Conservation (phyloP, 768 basidiomycete genomes). For the Russula sp. region DNA sequence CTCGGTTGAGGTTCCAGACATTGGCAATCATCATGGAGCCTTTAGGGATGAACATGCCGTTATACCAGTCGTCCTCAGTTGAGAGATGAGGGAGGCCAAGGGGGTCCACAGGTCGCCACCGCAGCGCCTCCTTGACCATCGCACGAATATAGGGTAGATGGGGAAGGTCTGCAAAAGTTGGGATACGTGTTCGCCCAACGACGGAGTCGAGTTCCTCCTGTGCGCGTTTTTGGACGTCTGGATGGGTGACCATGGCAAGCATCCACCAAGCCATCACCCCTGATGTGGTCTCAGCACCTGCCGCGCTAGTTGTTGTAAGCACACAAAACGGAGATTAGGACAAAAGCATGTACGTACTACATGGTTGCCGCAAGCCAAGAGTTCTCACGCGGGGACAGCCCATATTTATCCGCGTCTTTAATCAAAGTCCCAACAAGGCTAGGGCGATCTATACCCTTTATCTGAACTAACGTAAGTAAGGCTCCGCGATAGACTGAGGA, state of each 20-base stretch:
- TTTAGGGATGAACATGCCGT: slow-evolving; percentile 29
- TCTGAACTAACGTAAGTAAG: slow-evolving; percentile 3
- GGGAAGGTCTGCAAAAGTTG: slow-evolving; percentile 20
- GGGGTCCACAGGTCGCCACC: slow-evolving; percentile 25
- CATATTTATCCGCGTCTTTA: slow-evolving; percentile 19
- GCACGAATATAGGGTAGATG: slow-evolving; percentile 25
- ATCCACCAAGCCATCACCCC: slow-evolving; percentile 26
- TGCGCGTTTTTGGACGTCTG: slow-evolving; percentile 20
- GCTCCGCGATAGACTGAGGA: not conserved
- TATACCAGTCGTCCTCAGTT: slow-evolving; percentile 27
- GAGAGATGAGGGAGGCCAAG: slow-evolving; percentile 27
- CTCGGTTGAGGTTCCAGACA: slow-evolving; percentile 27
- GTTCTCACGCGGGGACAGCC: slow-evolving; percentile 19
- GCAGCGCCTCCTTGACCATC: slow-evolving; percentile 27
- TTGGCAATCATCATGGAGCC: slow-evolving; percentile 25
- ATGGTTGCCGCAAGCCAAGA: slow-evolving; percentile 25
- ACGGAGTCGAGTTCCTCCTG: slow-evolving; percentile 26
- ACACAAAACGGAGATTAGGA: not conserved
- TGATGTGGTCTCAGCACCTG: slow-evolving; percentile 21
- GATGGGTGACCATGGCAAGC: slow-evolving; percentile 27
- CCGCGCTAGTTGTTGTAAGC: slow-evolving; percentile 10
- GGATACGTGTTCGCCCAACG: slow-evolving; percentile 20
- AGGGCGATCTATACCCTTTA: slow-evolving; percentile 21
- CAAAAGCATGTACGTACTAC: slow-evolving; percentile 16
- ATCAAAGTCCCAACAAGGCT: slow-evolving; percentile 18